Conservation (phyloP, 2,329 filamentous ascomycete genomes). For the Colletotrichum sp. region DNA sequence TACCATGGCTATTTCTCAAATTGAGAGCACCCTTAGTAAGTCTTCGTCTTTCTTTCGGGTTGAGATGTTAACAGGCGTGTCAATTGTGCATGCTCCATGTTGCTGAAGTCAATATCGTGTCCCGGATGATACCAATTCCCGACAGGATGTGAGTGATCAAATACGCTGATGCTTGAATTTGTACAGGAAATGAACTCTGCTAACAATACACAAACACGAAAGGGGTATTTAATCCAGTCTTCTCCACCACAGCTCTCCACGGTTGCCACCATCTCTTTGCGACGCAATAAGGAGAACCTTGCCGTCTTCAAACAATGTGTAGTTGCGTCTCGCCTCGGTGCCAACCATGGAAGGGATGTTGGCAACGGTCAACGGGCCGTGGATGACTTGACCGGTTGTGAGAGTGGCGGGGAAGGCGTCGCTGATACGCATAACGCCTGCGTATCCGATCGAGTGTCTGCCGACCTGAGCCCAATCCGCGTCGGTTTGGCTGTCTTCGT, state of each 20-base stretch:
- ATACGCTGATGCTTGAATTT: not conserved
- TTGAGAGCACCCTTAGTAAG: not conserved
- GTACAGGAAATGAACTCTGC: not conserved
- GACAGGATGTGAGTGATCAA: not conserved
- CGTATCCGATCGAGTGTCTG: slow-evolving; percentile 28
- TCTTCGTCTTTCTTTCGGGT: not conserved
- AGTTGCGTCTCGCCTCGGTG: slow-evolving; percentile 21
- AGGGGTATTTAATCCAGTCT: slow-evolving; percentile 12
- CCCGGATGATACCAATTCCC: fast-evolving
- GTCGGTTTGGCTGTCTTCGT: slow-evolving; percentile 26
- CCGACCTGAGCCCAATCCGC: slow-evolving; percentile 31
- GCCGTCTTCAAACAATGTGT: slow-evolving; percentile 19
- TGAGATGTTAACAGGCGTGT: not conserved
- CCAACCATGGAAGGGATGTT: slow-evolving; percentile 31
- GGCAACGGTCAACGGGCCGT: slow-evolving; percentile 29
- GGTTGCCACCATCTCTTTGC: slow-evolving; percentile 9
- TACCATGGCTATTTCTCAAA: not conserved
- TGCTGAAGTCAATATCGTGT: fast-evolving
- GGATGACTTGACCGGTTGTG: slow-evolving; percentile 27
- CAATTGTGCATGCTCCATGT: not conserved
- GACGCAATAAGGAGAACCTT: slow-evolving; percentile 12
- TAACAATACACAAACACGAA: not conserved
- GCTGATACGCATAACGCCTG: slow-evolving; percentile 27
- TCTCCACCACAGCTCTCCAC: slow-evolving; percentile 22
- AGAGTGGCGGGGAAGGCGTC: slow-evolving; percentile 23